Conservation (phyloP, 164 flowering plant species). For the Hamamelis virginiana region DNA sequence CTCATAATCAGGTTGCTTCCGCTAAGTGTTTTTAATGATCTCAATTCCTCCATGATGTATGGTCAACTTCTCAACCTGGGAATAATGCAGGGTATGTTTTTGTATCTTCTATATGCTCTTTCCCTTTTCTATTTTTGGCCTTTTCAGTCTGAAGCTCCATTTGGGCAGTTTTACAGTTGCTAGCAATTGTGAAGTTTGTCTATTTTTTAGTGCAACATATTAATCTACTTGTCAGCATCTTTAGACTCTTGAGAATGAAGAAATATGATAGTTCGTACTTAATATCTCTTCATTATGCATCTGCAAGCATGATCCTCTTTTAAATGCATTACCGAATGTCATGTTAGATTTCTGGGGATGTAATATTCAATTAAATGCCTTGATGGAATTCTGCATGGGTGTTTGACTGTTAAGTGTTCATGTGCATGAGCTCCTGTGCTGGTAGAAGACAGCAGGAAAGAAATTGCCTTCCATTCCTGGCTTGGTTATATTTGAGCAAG, state of each 20-base stretch:
- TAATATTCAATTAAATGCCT: too few relatives aligned
- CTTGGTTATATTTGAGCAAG: neutral
- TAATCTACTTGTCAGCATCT: neutral
- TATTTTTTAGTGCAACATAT: too few relatives aligned
- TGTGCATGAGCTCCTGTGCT: too few relatives aligned
- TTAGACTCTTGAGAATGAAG: neutral
- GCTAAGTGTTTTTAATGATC: conserved; percentile 57
- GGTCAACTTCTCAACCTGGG: conserved; percentile 36
- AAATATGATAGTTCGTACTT: neutral
- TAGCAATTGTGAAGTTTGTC: neutral
- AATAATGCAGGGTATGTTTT: conserved; percentile 34
- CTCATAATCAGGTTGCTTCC: conserved; percentile 81
- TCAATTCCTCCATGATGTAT: conserved; percentile 53
- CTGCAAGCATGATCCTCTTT: neutral
- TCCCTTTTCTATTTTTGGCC: too few relatives aligned
- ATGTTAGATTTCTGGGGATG: too few relatives aligned
- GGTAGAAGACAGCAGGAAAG: neutral
- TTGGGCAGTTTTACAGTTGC: neutral
- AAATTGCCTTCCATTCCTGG: neutral
- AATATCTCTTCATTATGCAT: neutral
- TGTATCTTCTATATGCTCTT: neutral
- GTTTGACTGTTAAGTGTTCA: too few relatives aligned
- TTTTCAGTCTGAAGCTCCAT: too few relatives aligned
- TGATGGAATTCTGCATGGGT: too few relatives aligned
- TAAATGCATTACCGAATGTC: too few relatives aligned